Base-by-base conservation (phyloP, 2,329 filamentous ascomycete species). In the Plectosphaerella plurivora region DNA sequence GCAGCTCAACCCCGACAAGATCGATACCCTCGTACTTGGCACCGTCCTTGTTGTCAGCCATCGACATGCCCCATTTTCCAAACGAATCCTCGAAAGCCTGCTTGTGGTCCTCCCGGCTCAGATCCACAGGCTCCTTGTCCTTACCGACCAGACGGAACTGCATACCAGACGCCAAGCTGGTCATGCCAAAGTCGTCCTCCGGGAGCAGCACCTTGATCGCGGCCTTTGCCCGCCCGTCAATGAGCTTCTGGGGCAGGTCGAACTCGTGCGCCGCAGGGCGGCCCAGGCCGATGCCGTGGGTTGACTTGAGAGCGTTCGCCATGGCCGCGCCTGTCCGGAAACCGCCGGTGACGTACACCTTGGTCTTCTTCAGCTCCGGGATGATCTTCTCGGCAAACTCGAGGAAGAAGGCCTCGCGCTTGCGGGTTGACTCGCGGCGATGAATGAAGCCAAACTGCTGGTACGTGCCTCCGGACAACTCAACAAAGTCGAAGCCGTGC, bases 401-500 rank as follows among this genome's bases (percentile, higher is more conserved):
- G 45, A 84, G 61, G 71, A 84, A 85, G 71, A 82, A 84, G 2
- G 78, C 74, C 59, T 83, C 81, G 5, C 79, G 69, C 65, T 77
- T 76, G 64, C 70, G 73, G 5, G 79, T 83, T 15, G 72, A 76
- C 44, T 84, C 81, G 47, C 73, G 69, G 65, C 75, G 71, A 61
- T 82, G 77, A 2, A 58, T 59, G 55, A 83, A 81, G 0, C 73
- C 78, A 1, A 79, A 61, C 16, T 69, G 64, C 64, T 86, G 76
- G 59, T 83, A 84, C 0, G 81, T 86, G 8, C 83, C 83, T 12
- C 83, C 82, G 0, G 72, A 77, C 0, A 86, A 68, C 65, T 86
- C 82, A 6, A 86, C 77, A 60, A 83, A 81, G 62, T 82, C 74
- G 37, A 83, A 76, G 8, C 63, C 64, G 55, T 76, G 71, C 20